Evolutionary conservation across 2,329 filamentous ascomycete species (phyloP), one percentile per base, ranked within the genome.

Genomic region (Xylariales sp.): DNA sequence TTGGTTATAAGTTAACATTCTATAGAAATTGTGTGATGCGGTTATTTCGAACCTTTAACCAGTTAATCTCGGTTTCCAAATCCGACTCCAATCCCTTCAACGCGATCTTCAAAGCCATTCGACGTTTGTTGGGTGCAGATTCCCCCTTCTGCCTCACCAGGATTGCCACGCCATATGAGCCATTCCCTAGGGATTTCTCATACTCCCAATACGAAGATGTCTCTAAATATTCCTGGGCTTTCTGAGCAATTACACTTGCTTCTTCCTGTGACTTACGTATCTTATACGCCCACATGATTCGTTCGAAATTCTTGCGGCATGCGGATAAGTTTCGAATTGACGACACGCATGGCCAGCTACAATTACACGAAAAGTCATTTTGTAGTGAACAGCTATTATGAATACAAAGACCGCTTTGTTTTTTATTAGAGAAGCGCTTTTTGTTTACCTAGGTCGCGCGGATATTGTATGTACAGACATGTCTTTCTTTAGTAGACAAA

Each of bases 41-140:
- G 16, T 18, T 18, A 39, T 30, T 9, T 30, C 45, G 34, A 57
- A 55, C 61, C 61, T 64, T 64, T 36, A 64, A 32, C 61, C 61
- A 64, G 23, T 6, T 36, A 16, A 64, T 57, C 34, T 64, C 61
- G 10, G 32, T 14, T 41, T 10, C 23, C 34, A 64, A 64, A 9
- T 64, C 45, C 1, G 23, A 4, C 12, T 10, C 23, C 16, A 8
- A 36, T 32, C 18, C 5, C 1, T 0, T 14, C 16, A 57, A 49
- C 18, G 61, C 53, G 10, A 64, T 8, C 16, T 64, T 64, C 14
- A 64, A 36, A 7, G 61, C 61, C 23, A 64, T 56, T 43, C 43
- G 53, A n/a, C 57, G 61, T 28, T 9, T 23, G 32, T 18, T 8
- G n/a, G 16, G 23, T 10, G 23, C 32, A 50, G 12, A 9, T 34